Conservation (phyloP, 78 protist genomes). For the Dictyostelium brefeldianum region DNA sequence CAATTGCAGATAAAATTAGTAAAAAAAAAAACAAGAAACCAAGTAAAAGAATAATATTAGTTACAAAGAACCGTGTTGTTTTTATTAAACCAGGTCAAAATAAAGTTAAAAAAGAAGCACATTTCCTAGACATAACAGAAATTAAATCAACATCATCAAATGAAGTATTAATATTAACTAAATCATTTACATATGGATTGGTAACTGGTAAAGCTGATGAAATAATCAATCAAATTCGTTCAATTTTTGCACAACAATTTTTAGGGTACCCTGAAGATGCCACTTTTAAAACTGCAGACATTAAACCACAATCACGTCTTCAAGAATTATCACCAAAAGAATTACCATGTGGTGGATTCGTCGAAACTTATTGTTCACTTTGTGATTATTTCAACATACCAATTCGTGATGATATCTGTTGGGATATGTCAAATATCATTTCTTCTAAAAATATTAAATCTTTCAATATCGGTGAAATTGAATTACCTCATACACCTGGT, state of each 20-base stretch:
- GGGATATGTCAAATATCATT: conserved; percentile 81
- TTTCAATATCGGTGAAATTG: conserved; percentile 84
- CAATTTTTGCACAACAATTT: conserved; percentile 27
- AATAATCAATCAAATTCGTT: conserved; percentile 29
- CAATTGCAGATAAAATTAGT: conserved; percentile 67
- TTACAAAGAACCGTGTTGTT: conserved; percentile 69
- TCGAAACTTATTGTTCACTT: conserved; percentile 54
- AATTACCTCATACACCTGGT: conserved; percentile 72
- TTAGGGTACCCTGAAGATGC: conserved; percentile 60
- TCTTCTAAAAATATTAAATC: conserved; percentile 34
- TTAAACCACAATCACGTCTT: conserved; percentile 61
- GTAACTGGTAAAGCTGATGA: conserved; percentile 62
- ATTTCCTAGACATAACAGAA: conserved; percentile 45
- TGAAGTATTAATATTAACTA: conserved; percentile 26
- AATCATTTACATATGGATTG: conserved; percentile 55
- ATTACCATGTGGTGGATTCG: conserved; percentile 85
- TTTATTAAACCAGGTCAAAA: conserved; percentile 65
- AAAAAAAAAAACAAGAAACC: conserved; percentile 80
- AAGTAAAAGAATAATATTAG: conserved; percentile 67
- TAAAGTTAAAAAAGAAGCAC: conserved; percentile 60
- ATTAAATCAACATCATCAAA: conserved; percentile 41
- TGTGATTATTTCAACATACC: conserved; percentile 55
- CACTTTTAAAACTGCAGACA: conserved; percentile 32
- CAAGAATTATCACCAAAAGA: conserved; percentile 47
- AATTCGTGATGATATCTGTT: conserved; percentile 73